Evolutionary conservation across 2,329 filamentous ascomycete species (phyloP).

Genomic region (Didymella sp.): DNA sequence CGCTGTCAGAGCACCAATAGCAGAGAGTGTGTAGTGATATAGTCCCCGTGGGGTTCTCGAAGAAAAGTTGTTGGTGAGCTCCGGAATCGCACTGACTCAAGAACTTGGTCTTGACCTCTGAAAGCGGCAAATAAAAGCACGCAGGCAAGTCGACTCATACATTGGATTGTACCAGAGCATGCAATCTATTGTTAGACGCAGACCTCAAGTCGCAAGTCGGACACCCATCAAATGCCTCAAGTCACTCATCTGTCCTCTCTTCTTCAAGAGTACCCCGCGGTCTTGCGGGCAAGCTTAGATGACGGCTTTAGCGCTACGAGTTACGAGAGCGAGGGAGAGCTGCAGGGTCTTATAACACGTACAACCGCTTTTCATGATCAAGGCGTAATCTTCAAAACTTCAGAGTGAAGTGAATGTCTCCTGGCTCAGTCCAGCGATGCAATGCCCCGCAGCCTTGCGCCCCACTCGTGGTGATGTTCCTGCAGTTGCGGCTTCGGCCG

Average conservation of each 20-base stretch:
- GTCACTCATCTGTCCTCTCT: not conserved
- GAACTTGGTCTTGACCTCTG: slow-evolving; percentile 20
- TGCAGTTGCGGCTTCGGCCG: slow-evolving; percentile 21
- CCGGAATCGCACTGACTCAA: slow-evolving; percentile 41
- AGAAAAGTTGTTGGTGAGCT: slow-evolving; percentile 32
- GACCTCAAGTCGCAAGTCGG: not conserved
- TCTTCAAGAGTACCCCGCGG: not conserved
- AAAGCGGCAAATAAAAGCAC: slow-evolving; percentile 13
- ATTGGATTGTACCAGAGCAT: not conserved
- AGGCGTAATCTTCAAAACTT: not conserved
- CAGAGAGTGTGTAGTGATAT: slow-evolving; percentile 19
- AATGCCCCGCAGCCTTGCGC: slow-evolving; percentile 19
- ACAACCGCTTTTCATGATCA: not conserved
- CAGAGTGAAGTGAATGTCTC: slow-evolving; percentile 1
- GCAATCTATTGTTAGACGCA: not conserved
- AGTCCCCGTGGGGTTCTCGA: slow-evolving; percentile 31
- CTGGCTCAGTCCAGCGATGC: not conserved
- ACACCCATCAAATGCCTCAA: not conserved
- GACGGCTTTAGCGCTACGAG: slow-evolving; percentile 1
- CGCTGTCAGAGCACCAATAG: slow-evolving; percentile 20
- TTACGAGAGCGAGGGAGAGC: not conserved
- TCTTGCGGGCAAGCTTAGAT: not conserved
- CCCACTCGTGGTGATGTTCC: slow-evolving; percentile 19
- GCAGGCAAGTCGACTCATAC: not conserved
- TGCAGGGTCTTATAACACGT: too few species aligned